phyloP scores from a whole-genome alignment of 306 rosid species.

The Rosa persica region DNA sequence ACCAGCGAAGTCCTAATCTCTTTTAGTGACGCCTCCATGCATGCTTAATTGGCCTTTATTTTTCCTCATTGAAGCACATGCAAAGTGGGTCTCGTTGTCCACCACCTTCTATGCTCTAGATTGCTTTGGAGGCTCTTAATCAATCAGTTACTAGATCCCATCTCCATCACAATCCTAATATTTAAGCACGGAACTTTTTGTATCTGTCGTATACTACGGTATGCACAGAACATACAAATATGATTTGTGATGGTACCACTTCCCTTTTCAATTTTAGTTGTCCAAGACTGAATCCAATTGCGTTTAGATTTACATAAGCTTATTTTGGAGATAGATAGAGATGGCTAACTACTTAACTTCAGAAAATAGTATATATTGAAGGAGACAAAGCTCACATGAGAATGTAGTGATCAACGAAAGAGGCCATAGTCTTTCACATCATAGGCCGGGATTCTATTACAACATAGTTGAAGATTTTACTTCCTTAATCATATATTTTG shows the following conservation, averaged over 20 bases:
- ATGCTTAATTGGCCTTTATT: not conserved
- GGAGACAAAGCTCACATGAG: constrained; percentile 16
- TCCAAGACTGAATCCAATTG: not conserved
- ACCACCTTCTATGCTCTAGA: not conserved
- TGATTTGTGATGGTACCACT: constrained; percentile 4
- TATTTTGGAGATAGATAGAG: constrained; percentile 10
- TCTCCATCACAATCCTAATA: not conserved
- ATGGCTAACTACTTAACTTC: not conserved
- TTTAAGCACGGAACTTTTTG: not conserved
- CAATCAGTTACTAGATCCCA: not conserved
- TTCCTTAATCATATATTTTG: not conserved
- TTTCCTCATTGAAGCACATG: not conserved
- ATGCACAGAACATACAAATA: not conserved
- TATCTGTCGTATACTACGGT: not conserved
- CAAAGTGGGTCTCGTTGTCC: not conserved
- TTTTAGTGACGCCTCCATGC: not conserved
- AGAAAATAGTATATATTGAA: not conserved
- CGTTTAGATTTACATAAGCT: constrained; percentile 9
- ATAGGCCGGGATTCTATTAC: not conserved
- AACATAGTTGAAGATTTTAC: not conserved
- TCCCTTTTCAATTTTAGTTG: not conserved
- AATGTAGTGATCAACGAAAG: constrained; percentile 9
- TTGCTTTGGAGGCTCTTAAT: not conserved
- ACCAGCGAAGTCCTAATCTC: not conserved
- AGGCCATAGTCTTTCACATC: not conserved